Evolutionary conservation across 805 yeast genomes (phyloP).

Genomic region (Kuraishia piskuri): DNA sequence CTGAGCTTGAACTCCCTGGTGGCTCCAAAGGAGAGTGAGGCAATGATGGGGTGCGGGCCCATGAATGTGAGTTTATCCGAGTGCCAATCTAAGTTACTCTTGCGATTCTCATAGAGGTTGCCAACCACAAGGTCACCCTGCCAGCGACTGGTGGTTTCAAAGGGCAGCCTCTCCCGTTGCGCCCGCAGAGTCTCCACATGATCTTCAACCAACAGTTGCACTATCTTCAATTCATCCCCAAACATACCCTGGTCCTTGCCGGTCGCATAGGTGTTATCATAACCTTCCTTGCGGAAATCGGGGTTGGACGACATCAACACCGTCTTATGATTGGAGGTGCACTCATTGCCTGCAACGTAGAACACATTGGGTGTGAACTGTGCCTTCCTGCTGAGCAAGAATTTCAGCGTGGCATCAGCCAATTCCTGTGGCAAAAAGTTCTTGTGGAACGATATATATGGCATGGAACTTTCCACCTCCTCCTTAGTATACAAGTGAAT

Average conservation of each 20-base stretch:
- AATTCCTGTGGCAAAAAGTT: conserved; percentile 43
- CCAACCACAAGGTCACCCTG: conserved; percentile 42
- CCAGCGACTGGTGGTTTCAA: conserved; percentile 38
- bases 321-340: conserved; percentile 48
- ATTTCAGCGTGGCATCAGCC: conserved; percentile 35
- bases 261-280: conserved; percentile 13
- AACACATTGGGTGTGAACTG: conserved; percentile 38
- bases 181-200: conserved; percentile 25
- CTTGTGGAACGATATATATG: conserved; percentile 40
- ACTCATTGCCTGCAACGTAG: conserved; percentile 53
- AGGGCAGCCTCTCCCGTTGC: conserved; percentile 24
- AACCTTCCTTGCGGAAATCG: conserved; percentile 1
- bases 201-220: conserved; percentile 29
- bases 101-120: conserved; percentile 43
- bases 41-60: conserved; percentile 66
- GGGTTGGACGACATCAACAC: conserved; percentile 23
- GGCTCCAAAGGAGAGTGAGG: conserved; percentile 61
- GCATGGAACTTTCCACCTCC: conserved; percentile 39
- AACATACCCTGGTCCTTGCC: conserved; percentile 21
- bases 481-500: conserved; percentile 36
- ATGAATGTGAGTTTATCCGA: conserved; percentile 64
- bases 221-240: conserved; percentile 29
- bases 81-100: conserved; percentile 61
- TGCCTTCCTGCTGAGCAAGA: conserved; percentile 31
- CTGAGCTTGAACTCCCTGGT: conserved; percentile 59